Evolutionary conservation across 805 yeast genomes (phyloP).

Genomic region (Maudiozyma bulderi): DNA sequence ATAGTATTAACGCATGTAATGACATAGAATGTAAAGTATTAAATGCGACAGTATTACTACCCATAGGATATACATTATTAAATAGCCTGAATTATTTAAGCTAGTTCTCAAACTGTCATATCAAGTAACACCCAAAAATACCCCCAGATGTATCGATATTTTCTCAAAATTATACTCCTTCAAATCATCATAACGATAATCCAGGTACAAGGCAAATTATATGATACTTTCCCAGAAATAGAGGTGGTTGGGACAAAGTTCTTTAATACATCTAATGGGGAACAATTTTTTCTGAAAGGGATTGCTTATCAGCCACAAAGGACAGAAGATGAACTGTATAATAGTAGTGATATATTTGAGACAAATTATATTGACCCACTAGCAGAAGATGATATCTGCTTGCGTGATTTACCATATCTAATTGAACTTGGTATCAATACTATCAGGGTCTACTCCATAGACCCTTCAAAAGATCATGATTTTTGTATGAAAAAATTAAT

Average conservation of each 20-base stretch:
- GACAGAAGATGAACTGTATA: conserved; percentile 30
- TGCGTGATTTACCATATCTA: conserved; percentile 76
- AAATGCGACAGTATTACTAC: no score
- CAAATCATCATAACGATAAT: neutral
- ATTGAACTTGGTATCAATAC: conserved; percentile 61
- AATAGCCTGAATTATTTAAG: no score
- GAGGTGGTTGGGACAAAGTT: conserved; percentile 67
- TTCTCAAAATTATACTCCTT: neutral
- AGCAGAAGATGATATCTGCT: conserved; percentile 58
- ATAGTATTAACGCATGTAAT: no score
- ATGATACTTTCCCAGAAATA: conserved; percentile 29
- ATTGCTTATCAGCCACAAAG: conserved; percentile 72
- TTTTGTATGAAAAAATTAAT: conserved; percentile 64
- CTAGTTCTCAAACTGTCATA: no score
- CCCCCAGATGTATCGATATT: no score
- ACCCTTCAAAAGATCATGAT: conserved; percentile 62
- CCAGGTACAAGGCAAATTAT: neutral
- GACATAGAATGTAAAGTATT: no score
- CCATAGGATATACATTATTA: no score
- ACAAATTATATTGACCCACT: conserved; percentile 58
- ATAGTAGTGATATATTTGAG: conserved; percentile 10
- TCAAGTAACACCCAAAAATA: no score
- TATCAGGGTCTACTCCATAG: conserved; percentile 78
- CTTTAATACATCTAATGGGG: conserved; percentile 59
- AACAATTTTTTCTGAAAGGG: conserved; percentile 82